phyloP scores from a whole-genome alignment of 192 early-diverging fungal genomes.

The Coemansia erecta region DNA sequence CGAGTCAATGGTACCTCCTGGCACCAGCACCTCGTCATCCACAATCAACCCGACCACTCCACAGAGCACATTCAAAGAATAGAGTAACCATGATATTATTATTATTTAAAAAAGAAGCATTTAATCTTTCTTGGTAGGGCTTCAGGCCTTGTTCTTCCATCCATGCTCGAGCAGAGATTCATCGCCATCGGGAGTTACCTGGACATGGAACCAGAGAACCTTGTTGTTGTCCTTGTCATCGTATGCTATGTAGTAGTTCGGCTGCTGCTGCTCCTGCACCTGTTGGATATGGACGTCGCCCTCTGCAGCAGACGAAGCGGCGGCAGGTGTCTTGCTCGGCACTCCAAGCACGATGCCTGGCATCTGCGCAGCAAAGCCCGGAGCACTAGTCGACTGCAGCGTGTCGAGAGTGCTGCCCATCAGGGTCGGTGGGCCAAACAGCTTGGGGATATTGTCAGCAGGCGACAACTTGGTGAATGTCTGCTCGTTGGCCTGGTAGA shows the following conservation, averaged over 20 bases:
- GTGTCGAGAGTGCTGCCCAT: slow-evolving; percentile 22
- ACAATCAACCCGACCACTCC: slow-evolving; percentile 23
- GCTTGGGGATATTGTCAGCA: not conserved
- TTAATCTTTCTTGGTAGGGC: not conserved
- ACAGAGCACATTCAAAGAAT: slow-evolving; percentile 24
- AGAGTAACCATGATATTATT: not conserved
- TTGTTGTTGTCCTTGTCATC: slow-evolving; percentile 12
- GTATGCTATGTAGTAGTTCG: slow-evolving; percentile 34
- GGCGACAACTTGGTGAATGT: slow-evolving; percentile 1
- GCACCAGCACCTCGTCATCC: slow-evolving; percentile 9
- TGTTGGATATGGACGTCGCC: slow-evolving; percentile 3
- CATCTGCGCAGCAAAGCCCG: slow-evolving; percentile 16
- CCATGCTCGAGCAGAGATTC: slow-evolving; percentile 18
- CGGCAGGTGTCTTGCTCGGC: not conserved
- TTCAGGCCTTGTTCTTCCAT: slow-evolving; percentile 15
- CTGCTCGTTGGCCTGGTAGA: slow-evolving; percentile 6
- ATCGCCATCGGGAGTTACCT: slow-evolving; percentile 15
- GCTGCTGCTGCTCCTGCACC: slow-evolving; percentile 7
- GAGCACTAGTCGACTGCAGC: slow-evolving; percentile 10
- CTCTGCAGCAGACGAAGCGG: not conserved
- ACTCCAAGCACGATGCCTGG: slow-evolving; percentile 23
- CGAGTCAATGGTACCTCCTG: slow-evolving; percentile 4
- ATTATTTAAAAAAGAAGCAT: slow-evolving; percentile 6
- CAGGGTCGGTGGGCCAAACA: slow-evolving; percentile 24
- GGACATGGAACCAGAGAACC: slow-evolving; percentile 40